Base-by-base conservation (phyloP, 768 basidiomycete species). In the Lactarius sanguifluus region DNA sequence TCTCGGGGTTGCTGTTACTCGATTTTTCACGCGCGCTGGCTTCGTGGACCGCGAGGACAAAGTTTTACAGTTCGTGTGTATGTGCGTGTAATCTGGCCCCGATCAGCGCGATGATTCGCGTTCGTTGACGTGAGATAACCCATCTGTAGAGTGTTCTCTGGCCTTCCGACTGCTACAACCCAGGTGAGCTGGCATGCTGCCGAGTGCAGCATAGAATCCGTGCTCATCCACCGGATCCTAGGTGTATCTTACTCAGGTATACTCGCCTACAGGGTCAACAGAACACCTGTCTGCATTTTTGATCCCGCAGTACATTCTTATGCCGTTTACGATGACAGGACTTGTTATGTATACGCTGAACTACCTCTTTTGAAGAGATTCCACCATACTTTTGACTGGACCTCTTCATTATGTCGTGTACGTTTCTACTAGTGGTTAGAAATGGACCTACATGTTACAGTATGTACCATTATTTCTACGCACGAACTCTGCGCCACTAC, bases 111-210 rank as follows among this genome's bases (percentile, higher is more conserved):
- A 82, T 0, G 81, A 88, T 68, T 82, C 82, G 50, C 83, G 87
- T 0, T 71, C 88, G 13, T 79, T 81, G 67, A 87, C 88, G 58
- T 83, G 88, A 16, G 85, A 84, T 82, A 85, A 88, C 86, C 86
- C 64, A 72, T 86, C 75, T 5, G 40, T n/a, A 70, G 69, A 55
- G n/a, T 70, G 15, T 68, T 70, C 12, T 62, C 69, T 3, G 55
- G 69, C 16, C 67, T 70, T 36, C 69, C 69, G 5, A 61, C 67
- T 2, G 64, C 67, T 16, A 69, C 69, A 34, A 70, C 58, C 2
- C 69, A 67, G 62, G 68, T 67, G 25, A 32, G 57, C 9, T 34
- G 10, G 10, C 28, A 25, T 59, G 28, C 34, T 30, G 1, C 30
- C 16, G 5, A n/a, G 13, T 3, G 47, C 50, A 10, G 28, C 32